Percentiles rank a stretch among this genome's conserved stretches.
Conservation (phyloP, 306 rosid genomes). For the Potentilla sterilis region DNA sequence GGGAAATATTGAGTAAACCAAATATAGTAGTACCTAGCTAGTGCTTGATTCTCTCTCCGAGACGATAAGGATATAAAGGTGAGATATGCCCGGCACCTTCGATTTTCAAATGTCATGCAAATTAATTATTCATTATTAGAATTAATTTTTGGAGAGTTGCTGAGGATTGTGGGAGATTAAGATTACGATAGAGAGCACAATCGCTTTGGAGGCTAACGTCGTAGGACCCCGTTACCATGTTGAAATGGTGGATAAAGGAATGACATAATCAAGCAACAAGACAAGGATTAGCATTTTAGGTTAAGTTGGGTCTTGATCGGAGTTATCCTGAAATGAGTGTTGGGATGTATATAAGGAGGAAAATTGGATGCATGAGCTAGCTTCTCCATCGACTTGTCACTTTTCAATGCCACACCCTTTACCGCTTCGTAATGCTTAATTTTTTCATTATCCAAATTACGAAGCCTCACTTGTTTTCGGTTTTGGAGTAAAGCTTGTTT, state of each 20-base stretch:
- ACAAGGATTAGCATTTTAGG: constrained; percentile 10
- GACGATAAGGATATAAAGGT: constrained; percentile 44
- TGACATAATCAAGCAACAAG: constrained; percentile 35
- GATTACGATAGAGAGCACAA: constrained; percentile 1
- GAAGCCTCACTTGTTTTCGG: not conserved
- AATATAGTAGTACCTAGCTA: not conserved
- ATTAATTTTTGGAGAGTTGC: not conserved
- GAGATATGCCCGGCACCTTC: constrained; percentile 33
- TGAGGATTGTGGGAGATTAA: constrained; percentile 7
- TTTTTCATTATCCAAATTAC: not conserved
- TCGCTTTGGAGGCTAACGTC: not conserved
- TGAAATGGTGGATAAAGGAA: constrained; percentile 8
- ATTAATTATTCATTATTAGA: not conserved
- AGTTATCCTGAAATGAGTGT: constrained; percentile 17
- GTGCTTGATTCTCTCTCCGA: constrained; percentile 26
- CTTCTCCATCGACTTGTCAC: not conserved
- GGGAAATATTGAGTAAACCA: constrained; percentile 23
- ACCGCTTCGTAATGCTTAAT: not conserved
- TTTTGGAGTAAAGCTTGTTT: not conserved
- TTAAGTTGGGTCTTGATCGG: not conserved
- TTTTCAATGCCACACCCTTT: not conserved
- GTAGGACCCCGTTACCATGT: constrained; percentile 9
- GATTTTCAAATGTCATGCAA: not conserved
- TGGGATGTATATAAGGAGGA: not conserved
- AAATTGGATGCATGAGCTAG: not conserved